A percentile compares a stretch with the other conserved stretches of the same genome.
These are phyloP conservation scores for Talaromyces trachyspermus DNA, from an alignment of 495 filamentous ascomycete species.

Conservation along the genomic window DNA sequence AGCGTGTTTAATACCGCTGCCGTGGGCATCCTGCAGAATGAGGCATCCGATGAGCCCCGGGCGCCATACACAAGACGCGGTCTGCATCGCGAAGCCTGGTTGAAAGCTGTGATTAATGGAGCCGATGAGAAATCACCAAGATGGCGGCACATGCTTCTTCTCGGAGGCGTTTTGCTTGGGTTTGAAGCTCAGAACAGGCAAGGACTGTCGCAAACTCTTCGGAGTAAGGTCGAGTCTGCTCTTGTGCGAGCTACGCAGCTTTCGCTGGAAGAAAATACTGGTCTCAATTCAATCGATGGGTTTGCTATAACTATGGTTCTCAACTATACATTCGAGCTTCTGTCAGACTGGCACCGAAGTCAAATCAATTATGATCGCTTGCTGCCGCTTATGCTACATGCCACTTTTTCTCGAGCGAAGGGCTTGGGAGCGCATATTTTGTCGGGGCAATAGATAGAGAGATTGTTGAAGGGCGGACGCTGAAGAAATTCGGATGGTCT, in stretches of 20 bases:
- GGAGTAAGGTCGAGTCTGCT: slow-evolving; percentile 66
- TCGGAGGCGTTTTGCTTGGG: slow-evolving; percentile 76
- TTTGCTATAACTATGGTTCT: slow-evolving; percentile 63
- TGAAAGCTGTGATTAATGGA: slow-evolving; percentile 72
- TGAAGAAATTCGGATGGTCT: slow-evolving; percentile 67
- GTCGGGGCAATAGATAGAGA: slow-evolving; percentile 70
- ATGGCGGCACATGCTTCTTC: slow-evolving; percentile 81
- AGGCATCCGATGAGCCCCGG: slow-evolving; percentile 33
- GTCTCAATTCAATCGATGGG: slow-evolving; percentile 47
- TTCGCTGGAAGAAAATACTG: slow-evolving; percentile 51
- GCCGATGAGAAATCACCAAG: slow-evolving; percentile 75
- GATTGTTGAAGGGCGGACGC: slow-evolving; percentile 47
- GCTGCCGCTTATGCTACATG: slow-evolving; percentile 60
- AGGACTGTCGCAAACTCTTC: slow-evolving; percentile 53
- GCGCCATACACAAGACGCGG: slow-evolving; percentile 35
- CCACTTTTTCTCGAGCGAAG: slow-evolving; percentile 64
- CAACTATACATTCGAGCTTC: slow-evolving; percentile 67
- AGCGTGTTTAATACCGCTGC: slow-evolving; percentile 85
- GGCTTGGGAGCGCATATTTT: slow-evolving; percentile 78
- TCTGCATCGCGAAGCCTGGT: slow-evolving; percentile 66
- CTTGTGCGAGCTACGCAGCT: slow-evolving; percentile 74
- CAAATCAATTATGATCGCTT: slow-evolving; percentile 70
- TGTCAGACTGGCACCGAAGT: slow-evolving; percentile 50
- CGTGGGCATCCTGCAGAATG: slow-evolving; percentile 54
- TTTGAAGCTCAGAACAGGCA: slow-evolving; percentile 62